phyloP scores from a whole-genome alignment of 2,329 filamentous ascomycete species.

The Penicillium olsonii region DNA sequence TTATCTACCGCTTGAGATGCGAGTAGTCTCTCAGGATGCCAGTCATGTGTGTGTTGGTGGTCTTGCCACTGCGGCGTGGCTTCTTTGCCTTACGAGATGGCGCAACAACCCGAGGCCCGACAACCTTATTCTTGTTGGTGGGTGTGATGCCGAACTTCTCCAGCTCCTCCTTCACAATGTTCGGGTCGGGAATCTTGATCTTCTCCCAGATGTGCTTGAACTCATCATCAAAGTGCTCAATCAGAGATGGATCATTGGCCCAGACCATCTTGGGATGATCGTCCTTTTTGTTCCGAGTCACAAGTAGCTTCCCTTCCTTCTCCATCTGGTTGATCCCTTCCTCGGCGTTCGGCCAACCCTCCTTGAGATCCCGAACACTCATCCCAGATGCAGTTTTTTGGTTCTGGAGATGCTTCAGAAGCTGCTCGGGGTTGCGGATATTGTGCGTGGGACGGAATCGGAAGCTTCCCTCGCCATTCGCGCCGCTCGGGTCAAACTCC shows the following conservation, averaged over 20 bases:
- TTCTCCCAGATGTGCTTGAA: conserved; percentile 83
- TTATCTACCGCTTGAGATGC: conserved; percentile 44
- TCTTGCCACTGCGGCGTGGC: conserved; percentile 72
- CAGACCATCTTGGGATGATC: conserved; percentile 82
- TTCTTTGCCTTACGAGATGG: conserved; percentile 74
- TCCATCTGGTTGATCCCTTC: conserved; percentile 77
- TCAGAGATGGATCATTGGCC: conserved; percentile 79
- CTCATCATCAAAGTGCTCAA: conserved; percentile 74
- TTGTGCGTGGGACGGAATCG: conserved; percentile 80
- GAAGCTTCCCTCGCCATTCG: conserved; percentile 74
- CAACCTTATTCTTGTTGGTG: conserved; percentile 74
- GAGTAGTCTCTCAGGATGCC: conserved; percentile 76
- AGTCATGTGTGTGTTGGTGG: conserved; percentile 85
- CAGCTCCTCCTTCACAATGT: conserved; percentile 76
- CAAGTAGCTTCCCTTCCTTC: conserved; percentile 74
- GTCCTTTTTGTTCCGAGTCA: conserved; percentile 91
- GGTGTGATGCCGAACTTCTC: conserved; percentile 78
- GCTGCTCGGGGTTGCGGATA: conserved; percentile 73
- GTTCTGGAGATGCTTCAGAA: conserved; percentile 77
- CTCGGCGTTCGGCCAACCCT: conserved; percentile 88
- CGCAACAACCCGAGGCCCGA: conserved; percentile 57
- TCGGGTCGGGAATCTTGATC: conserved; percentile 72
- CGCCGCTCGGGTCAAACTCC: conserved; percentile 56
- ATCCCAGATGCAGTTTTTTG: conserved; percentile 81
- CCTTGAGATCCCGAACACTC: conserved; percentile 85